A percentile compares a stretch with the other conserved stretches of the same genome.
Conservation (phyloP, 371 early-diverging fungal species). For the Syncephalastrum sp. region DNA sequence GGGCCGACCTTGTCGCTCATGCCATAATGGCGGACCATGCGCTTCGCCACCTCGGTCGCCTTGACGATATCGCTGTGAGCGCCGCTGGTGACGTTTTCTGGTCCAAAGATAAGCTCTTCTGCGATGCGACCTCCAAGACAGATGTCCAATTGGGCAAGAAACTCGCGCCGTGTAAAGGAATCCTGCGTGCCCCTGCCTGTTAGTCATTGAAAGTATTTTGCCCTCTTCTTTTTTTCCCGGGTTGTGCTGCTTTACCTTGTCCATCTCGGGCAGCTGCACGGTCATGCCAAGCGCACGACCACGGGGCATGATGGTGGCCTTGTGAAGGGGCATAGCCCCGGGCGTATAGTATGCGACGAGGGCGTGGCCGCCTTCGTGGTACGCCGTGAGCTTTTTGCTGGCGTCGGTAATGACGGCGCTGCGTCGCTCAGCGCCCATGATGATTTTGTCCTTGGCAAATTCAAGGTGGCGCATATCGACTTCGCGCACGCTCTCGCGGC, state of each 20-base stretch:
- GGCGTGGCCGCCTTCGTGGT: constrained; percentile 98
- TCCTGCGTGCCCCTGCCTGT: constrained; percentile 33
- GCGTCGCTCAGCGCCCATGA: constrained; percentile 96
- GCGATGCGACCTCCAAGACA: constrained; percentile 97
- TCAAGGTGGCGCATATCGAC: constrained; percentile 87
- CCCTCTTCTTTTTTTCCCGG: no score
- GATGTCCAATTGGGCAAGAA: constrained; percentile 90
- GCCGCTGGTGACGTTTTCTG: constrained; percentile 93
- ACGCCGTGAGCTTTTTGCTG: constrained; percentile 87
- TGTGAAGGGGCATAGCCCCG: constrained; percentile 96
- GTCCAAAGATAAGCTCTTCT: constrained; percentile 93
- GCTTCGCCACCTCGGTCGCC: constrained; percentile 88
- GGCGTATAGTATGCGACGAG: constrained; percentile 94
- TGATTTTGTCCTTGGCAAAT: constrained; percentile 95
- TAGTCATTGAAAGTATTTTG: no score
- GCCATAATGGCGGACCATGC: constrained; percentile 91
- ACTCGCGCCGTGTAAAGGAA: constrained; percentile 80
- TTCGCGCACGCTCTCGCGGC: constrained; percentile 65
- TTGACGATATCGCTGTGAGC: constrained; percentile 89
- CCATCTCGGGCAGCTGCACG: constrained; percentile 94
- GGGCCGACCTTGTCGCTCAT: constrained; percentile 92
- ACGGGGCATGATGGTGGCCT: constrained; percentile 98
- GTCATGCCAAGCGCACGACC: constrained; percentile 91
- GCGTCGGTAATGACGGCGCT: constrained; percentile 90
- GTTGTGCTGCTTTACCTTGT: constrained; percentile 52